Evolutionary conservation across 768 basidiomycete genomes (phyloP), one percentile per base, ranked within the genome.

Genomic region (Pholiota microspora): DNA sequence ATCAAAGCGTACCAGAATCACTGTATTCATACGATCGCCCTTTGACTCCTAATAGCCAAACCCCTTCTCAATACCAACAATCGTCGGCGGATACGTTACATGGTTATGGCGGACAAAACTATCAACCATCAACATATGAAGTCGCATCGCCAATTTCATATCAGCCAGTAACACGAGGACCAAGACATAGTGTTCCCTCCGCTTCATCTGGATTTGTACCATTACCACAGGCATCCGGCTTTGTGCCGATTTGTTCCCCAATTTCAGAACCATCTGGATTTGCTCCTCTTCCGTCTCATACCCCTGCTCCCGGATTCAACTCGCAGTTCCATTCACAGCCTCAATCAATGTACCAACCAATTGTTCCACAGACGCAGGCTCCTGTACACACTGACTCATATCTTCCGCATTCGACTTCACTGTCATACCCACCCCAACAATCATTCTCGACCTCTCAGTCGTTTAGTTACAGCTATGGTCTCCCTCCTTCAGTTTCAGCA

Each of bases 171-270:
- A 62, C 67, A 25, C 76, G 77, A 59, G 82, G 81, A 29, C 82
- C 87, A 10, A 77, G 89, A 49, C 84, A 86, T 59, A 89, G 85
- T 60, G 71, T 88, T 55, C 86, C 88, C 16, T 63, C 80, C 0
- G 70, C 82, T 6, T 83, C 88, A 0, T 87, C 88, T 9, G 88
- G 89, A 10, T 92, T 89, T 61, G 71, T 81, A 50, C 84, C 88
- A 34, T 63, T 86, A 42, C 65, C 76, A 24, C 76, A 69, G 34
- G 62, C 75, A 10, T 68, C 77, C 5, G 66, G 70, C 46, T 78
- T 77, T 59, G 61, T 60, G 12, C 53, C 70, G 16, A 53, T 72
- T 48, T 55, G 72, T 18, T 66, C 75, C 9, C 74, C 76, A 57
- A 64, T 70, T 9, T 67, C 71, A 18, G 72, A 72, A 32, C 64